A percentile compares a stretch with the other conserved stretches of the same genome.
phyloP scores from a whole-genome alignment of 129 eudicot species.

The Chrysanthemum lavandulifolium region DNA sequence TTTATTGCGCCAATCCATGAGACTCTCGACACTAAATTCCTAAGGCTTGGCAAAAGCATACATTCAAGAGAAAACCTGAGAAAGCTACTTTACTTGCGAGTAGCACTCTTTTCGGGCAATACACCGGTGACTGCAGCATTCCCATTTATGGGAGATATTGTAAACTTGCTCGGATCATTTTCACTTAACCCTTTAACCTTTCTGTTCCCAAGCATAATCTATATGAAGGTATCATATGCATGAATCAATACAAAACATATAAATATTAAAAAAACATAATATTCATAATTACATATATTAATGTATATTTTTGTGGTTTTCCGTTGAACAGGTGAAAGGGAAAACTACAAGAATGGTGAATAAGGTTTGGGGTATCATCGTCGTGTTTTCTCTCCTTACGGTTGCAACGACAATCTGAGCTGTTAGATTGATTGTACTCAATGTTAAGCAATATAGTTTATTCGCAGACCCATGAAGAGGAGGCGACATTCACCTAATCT shows the following conservation, averaged over 20 bases:
- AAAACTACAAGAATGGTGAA: slow-evolving; percentile 38
- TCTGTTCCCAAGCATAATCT: slow-evolving; percentile 55
- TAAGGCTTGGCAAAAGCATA: slow-evolving; percentile 43
- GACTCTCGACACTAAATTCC: slow-evolving; percentile 53
- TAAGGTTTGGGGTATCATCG: slow-evolving; percentile 40
- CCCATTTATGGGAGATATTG: slow-evolving; percentile 64
- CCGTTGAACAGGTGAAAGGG: slow-evolving; percentile 41
- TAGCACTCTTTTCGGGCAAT: slow-evolving; percentile 38
- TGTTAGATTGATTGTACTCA: slow-evolving; percentile 35
- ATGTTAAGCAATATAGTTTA: slow-evolving; percentile 39
- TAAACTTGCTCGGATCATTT: slow-evolving; percentile 50
- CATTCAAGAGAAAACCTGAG: slow-evolving; percentile 49
- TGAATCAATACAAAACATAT: neutral
- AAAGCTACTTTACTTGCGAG: slow-evolving; percentile 40
- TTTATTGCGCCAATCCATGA: slow-evolving; percentile 53
- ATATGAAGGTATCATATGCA: slow-evolving; percentile 38
- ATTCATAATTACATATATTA: slow-evolving; percentile 1
- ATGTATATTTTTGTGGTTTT: neutral
- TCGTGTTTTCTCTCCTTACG: slow-evolving; percentile 45
- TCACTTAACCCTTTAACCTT: slow-evolving; percentile 49
- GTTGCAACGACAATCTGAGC: slow-evolving; percentile 56
- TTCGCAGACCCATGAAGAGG: slow-evolving; percentile 40
- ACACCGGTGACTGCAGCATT: slow-evolving; percentile 53
- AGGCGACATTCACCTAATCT: neutral
- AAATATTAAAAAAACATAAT: neutral